Evolutionary conservation across 106 monocot species (phyloP).

Genomic region (Iris macrosiphon): DNA sequence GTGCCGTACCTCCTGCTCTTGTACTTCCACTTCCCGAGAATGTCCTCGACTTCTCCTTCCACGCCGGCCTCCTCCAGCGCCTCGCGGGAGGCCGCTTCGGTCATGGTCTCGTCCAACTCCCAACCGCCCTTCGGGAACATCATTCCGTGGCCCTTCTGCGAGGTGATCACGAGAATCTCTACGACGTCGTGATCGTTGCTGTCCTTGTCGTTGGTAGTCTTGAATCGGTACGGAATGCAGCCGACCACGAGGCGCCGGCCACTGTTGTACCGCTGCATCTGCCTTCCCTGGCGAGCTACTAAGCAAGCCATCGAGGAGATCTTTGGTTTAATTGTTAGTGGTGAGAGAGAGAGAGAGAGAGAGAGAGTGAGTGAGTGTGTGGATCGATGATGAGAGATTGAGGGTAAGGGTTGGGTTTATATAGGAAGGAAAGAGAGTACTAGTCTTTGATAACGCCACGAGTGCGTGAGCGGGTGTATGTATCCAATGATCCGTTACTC

Average conservation of each 20-base stretch:
- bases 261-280: constrained; percentile 16
- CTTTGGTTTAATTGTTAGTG: no score
- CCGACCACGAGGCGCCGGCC: constrained; percentile 19
- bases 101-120: constrained; percentile 31
- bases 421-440: no score
- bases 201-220: background rate
- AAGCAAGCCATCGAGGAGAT: constrained; percentile 11
- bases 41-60: constrained; percentile 30
- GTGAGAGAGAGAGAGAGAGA: no score
- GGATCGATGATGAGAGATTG: no score
- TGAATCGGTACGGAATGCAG: constrained; percentile 17
- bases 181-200: background rate
- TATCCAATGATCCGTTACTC: no score
- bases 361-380: no score
- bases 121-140: constrained; percentile 48
- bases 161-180: constrained; percentile 19
- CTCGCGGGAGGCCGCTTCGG: constrained; percentile 29
- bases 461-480: no score
- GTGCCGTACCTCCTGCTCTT: constrained; percentile 33
- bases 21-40: constrained; percentile 59
- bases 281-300: constrained; percentile 22
- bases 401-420: no score
- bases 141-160: constrained; percentile 18
- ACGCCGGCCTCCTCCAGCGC: constrained; percentile 49
- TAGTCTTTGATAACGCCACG: no score